Conservation (phyloP, 2,329 filamentous ascomycete species). For the Trichoderma brevicompactum region DNA sequence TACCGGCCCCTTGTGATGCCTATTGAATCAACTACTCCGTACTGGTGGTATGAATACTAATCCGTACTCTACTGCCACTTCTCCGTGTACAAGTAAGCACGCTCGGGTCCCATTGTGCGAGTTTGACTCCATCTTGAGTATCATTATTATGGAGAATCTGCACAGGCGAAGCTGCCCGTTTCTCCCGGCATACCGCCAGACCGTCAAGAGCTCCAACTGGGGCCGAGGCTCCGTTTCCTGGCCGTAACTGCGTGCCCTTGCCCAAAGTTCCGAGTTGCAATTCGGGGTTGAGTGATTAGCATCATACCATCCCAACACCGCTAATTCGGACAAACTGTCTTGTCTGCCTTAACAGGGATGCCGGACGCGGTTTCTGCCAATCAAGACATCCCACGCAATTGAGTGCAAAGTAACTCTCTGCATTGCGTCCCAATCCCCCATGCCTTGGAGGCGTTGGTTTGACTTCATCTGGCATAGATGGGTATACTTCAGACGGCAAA, state of each 20-base stretch:
- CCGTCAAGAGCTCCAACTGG: conserved; percentile 1
- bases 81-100: neutral
- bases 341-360: conserved; percentile 10
- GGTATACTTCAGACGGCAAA: neutral
- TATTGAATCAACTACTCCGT: neutral
- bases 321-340: conserved; percentile 14
- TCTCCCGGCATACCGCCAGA: conserved; percentile 27
- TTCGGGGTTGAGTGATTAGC: neutral
- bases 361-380: conserved; percentile 21
- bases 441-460: neutral
- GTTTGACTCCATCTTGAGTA: conserved; percentile 14
- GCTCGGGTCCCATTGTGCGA: neutral
- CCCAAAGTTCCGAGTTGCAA: neutral
- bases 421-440: conserved; percentile 25
- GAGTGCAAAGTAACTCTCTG: conserved; percentile 6
- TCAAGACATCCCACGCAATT: conserved; percentile 26
- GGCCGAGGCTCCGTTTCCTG: conserved; percentile 8
- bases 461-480: conserved; percentile 9
- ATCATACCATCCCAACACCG: conserved; percentile 12
- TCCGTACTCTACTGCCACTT: neutral
- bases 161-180: conserved; percentile 25
- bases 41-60: too few species aligned
- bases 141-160: conserved; percentile 17
- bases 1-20: neutral
- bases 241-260: conserved; percentile 14